Percentiles rank a stretch among this genome's conserved stretches.
These are phyloP conservation scores for Oenanthe sinensis DNA, from an alignment of 129 eudicot genomes.

Conservation along the genomic window DNA sequence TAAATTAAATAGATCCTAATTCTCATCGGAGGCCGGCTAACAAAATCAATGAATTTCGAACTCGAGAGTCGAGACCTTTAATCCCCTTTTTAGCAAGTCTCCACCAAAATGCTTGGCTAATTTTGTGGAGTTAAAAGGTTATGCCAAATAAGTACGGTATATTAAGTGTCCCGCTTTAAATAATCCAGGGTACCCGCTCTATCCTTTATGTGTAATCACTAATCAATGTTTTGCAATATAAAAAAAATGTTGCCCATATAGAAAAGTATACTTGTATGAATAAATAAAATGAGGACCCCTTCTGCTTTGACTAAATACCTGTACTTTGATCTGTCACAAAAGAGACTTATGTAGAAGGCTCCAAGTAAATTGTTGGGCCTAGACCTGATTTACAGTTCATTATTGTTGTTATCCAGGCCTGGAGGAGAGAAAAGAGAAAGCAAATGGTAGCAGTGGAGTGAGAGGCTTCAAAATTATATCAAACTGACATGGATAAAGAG, in stretches of 20 bases:
- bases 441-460: not conserved
- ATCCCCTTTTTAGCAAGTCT: too few relatives aligned
- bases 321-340: constrained; percentile 16
- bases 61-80: too few relatives aligned
- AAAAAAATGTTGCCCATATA: not conserved
- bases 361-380: constrained; percentile 12
- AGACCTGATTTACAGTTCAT: constrained; percentile 13
- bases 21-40: too few relatives aligned
- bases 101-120: too few relatives aligned
- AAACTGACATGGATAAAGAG: not conserved
- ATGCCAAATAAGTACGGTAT: too few relatives aligned
- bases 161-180: too few relatives aligned
- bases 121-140: too few relatives aligned
- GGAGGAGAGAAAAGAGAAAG: not conserved
- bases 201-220: not conserved
- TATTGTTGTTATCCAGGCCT: constrained; percentile 11
- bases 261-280: not conserved
- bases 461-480: not conserved
- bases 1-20: too few relatives aligned
- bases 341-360: constrained; percentile 10
- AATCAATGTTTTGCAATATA: not conserved
- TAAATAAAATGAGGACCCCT: not conserved
- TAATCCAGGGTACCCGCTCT: not conserved
- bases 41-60: too few relatives aligned
- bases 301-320: not conserved